These are phyloP conservation scores for Puccinia novopanici DNA, from an alignment of 1,284 basidiomycete species.

Conservation along the genomic window DNA sequence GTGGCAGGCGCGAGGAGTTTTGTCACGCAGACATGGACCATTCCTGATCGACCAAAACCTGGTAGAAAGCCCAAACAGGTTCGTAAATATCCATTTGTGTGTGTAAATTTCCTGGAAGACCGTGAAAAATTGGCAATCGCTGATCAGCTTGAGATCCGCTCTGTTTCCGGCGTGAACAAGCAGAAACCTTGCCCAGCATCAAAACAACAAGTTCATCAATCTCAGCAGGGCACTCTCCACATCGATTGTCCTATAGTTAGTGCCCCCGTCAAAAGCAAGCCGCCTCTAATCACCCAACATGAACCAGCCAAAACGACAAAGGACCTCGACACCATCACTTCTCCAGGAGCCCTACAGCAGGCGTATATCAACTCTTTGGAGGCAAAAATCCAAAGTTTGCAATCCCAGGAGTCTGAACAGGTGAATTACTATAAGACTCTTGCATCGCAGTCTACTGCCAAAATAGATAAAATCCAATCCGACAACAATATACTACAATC, in stretches of 20 bases:
- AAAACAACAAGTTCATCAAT: conserved; percentile 13
- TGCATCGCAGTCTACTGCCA: conserved; percentile 25
- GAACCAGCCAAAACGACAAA: conserved; percentile 3
- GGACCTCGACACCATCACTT: not conserved
- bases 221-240: not conserved
- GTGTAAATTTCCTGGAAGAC: not conserved
- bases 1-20: conserved; percentile 19
- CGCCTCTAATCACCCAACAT: not conserved
- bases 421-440: conserved; percentile 43
- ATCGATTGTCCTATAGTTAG: not conserved
- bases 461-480: conserved; percentile 7
- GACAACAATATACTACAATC: conserved; percentile 39
- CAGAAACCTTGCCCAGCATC: conserved; percentile 21
- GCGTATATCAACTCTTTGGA: conserved; percentile 42
- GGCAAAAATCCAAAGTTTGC: conserved; percentile 29
- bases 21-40: conserved; percentile 44
- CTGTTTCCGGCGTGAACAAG: not conserved
- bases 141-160: not conserved
- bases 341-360: conserved; percentile 32
- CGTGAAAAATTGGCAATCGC: too few relatives aligned
- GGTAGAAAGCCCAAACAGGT: conserved; percentile 50
- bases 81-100: not conserved
- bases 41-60: conserved; percentile 50
- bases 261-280: conserved; percentile 3
- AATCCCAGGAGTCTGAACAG: conserved; percentile 33